Base-by-base conservation (phyloP, 371 early-diverging fungal genomes). In the Basidiobolus meristosporus region DNA sequence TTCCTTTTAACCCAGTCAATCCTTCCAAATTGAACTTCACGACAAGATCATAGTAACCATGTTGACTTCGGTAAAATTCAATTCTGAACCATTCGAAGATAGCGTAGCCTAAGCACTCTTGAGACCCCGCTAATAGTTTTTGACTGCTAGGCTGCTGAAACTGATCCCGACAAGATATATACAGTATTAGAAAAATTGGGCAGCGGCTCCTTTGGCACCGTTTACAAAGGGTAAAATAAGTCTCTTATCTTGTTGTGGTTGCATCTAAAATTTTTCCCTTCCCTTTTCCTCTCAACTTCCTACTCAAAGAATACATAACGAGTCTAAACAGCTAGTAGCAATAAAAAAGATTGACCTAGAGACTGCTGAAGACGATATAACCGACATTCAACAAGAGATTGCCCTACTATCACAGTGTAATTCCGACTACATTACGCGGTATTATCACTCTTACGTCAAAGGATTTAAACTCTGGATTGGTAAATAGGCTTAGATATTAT, bases 321-420 rank as follows among this genome's bases (percentile, higher is more conserved):
- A 65, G 36, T 71, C 80, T 19, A 78, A 80, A 38, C 68, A 65
- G 44, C 68, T 76, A 12, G 90, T 90, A 9, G 91, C 91, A 14
- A 81, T 91, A 53, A 91, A 91, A 56, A 74, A 85, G 39, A 88
- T 90, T 54, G 87, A 89, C 51, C 61, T 90, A 26, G 90, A 89
- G 47, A 78, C 83, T 43, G 85, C 90, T 21, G 96, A 95, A 48
- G 95, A 95, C 49, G 93, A 97, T 49, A 92, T 95, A 45, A 91
- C 89, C 47, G 98, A 93, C 60, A 91, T 97, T 50, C 91, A 89
- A 51, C 86, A 88, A 54, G 98, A 97, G 56, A 97, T 95, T 47
- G 78, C 76, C 31, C 79, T 97, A 40, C 60, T 97, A 22, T 84
- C 90, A 16, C 92, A 91, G 48, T 69, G 90, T 38, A 84, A 90